Percentiles rank a stretch among this genome's conserved stretches.
Conservation (phyloP, 306 rosid genomes). For the Mimosa pudica region DNA sequence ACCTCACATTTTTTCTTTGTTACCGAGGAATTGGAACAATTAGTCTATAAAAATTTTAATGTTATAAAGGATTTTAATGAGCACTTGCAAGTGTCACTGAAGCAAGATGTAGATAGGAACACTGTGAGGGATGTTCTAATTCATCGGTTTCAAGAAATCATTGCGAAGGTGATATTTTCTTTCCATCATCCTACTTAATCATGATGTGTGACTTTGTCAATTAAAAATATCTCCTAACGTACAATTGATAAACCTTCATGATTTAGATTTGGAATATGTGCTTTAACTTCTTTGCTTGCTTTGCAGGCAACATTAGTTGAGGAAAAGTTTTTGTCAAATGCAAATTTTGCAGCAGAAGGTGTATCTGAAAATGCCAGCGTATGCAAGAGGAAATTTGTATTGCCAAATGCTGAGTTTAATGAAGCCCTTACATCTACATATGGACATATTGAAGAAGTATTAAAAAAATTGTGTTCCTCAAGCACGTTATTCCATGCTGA, state of each 20-base stretch:
- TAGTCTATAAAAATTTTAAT: conserved; percentile 61
- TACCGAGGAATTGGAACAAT: conserved; percentile 63
- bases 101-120: conserved; percentile 47
- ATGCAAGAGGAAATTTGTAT: conserved; percentile 29
- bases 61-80: conserved; percentile 50
- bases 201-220: not conserved
- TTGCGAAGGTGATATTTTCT: conserved; percentile 55
- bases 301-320: conserved; percentile 61
- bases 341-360: conserved; percentile 19
- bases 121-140: conserved; percentile 55
- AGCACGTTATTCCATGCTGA: conserved; percentile 39
- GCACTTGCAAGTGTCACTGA: conserved; percentile 41
- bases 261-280: conserved; percentile 12
- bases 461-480: conserved; percentile 49
- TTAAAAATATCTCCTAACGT: not conserved
- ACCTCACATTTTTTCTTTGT: conserved; percentile 45
- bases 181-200: not conserved
- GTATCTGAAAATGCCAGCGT: conserved; percentile 27
- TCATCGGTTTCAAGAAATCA: conserved; percentile 58
- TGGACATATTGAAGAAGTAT: conserved; percentile 47
- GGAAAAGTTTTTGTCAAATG: conserved; percentile 51
- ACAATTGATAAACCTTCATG: not conserved
- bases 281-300: conserved; percentile 12
- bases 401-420: conserved; percentile 42
- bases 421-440: conserved; percentile 51